phyloP scores from a whole-genome alignment of 208 protist genomes.

The Trypanosoma mega region DNA sequence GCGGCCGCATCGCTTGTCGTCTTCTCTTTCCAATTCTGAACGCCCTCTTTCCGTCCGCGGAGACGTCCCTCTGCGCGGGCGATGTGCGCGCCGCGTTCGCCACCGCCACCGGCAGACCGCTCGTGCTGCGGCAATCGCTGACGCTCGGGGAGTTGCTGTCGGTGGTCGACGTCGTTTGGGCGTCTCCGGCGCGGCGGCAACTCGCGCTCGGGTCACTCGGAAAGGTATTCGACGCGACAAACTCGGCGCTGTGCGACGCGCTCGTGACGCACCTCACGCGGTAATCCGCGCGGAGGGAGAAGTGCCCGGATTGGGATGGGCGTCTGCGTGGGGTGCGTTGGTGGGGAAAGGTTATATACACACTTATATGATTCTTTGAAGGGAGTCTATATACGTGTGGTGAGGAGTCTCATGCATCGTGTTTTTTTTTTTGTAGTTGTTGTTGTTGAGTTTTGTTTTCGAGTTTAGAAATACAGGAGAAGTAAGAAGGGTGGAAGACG shows the following conservation, averaged over 20 bases:
- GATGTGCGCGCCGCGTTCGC: constrained; percentile 23
- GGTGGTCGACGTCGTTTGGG: constrained; percentile 39
- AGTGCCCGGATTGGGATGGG: too few relatives aligned
- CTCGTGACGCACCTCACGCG: too few relatives aligned
- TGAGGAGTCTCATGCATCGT: too few relatives aligned
- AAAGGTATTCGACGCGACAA: constrained; percentile 11
- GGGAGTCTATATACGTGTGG: too few relatives aligned
- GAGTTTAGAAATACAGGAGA: too few relatives aligned
- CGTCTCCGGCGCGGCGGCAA: constrained; percentile 1
- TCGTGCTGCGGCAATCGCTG: constrained; percentile 1
- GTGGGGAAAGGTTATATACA: too few relatives aligned
- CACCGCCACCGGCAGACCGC: not conserved
- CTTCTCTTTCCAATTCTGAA: constrained; percentile 49
- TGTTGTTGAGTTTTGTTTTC: too few relatives aligned
- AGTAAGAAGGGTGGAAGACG: too few relatives aligned
- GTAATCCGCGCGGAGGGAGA: too few relatives aligned
- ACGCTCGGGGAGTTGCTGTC: constrained; percentile 48
- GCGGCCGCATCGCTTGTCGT: constrained; percentile 37
- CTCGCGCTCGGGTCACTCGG: constrained; percentile 18
- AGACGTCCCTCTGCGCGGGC: constrained; percentile 1
- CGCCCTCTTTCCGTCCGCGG: constrained; percentile 42
- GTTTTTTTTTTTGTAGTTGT: too few relatives aligned
- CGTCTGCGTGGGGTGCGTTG: too few relatives aligned
- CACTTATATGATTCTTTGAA: too few relatives aligned
- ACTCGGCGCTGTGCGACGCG: constrained; percentile 15